Conservation (phyloP, 2,329 filamentous ascomycete species). For the Periconia macrospinosa region DNA sequence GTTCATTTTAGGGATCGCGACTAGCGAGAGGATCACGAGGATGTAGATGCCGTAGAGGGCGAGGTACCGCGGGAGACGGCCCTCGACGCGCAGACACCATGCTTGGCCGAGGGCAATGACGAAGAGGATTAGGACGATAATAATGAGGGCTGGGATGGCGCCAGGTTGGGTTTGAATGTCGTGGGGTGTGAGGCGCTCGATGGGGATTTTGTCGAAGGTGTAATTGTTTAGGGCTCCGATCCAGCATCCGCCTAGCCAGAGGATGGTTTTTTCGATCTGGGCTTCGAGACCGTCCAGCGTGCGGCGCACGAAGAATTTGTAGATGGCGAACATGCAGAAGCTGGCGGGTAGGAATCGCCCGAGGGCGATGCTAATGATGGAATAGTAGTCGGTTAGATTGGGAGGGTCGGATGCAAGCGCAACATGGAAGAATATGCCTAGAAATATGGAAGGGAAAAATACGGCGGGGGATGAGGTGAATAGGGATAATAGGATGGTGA, state of each 20-base stretch:
- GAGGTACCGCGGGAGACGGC: slow-evolving; percentile 75
- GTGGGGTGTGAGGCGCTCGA: slow-evolving; percentile 86
- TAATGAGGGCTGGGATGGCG: slow-evolving; percentile 77
- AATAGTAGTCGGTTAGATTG: slow-evolving; percentile 64
- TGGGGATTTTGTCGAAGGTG: slow-evolving; percentile 91
- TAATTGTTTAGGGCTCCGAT: slow-evolving; percentile 92
- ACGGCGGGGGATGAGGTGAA: slow-evolving; percentile 77
- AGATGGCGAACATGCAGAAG: slow-evolving; percentile 86
- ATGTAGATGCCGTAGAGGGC: slow-evolving; percentile 74
- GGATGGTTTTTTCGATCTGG: slow-evolving; percentile 84
- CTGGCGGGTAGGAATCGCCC: slow-evolving; percentile 84
- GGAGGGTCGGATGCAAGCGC: slow-evolving; percentile 89
- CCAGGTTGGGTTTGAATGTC: slow-evolving; percentile 89
- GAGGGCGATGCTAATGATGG: slow-evolving; percentile 74
- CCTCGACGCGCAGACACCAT: slow-evolving; percentile 85
- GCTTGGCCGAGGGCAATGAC: slow-evolving; percentile 73
- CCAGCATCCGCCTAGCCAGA: slow-evolving; percentile 91
- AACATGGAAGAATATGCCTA: slow-evolving; percentile 84
- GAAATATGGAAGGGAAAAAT: slow-evolving; percentile 84
- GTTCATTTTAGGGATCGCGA: slow-evolving; percentile 74
- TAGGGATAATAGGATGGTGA: slow-evolving; percentile 75
- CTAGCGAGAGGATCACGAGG: slow-evolving; percentile 66
- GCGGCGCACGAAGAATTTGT: slow-evolving; percentile 76
- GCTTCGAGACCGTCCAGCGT: slow-evolving; percentile 73
- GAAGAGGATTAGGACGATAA: slow-evolving; percentile 73